phyloP scores from a whole-genome alignment of 225 moss, liverwort and hornwort genomes.

The Pseudoscleropodium purum region DNA sequence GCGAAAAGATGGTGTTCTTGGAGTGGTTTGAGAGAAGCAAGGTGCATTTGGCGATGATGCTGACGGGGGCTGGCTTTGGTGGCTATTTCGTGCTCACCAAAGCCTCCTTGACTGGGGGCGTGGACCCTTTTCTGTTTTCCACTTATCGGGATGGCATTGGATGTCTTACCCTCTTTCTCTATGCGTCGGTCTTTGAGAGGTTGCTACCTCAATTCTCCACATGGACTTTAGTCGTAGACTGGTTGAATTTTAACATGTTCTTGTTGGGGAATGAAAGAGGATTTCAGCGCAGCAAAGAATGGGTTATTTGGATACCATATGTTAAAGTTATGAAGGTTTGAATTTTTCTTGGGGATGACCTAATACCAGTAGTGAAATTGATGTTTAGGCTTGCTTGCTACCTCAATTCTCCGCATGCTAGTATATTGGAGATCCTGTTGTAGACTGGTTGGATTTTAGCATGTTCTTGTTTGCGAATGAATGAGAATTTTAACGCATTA shows the following conservation, averaged over 20 bases:
- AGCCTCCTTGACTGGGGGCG: constrained; percentile 6
- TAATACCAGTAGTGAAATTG: no score
- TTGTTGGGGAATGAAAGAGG: not conserved
- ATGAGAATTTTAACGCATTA: not conserved
- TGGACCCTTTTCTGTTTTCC: constrained; percentile 31
- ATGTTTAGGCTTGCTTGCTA: not conserved
- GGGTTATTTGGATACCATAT: not conserved
- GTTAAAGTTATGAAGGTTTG: no score
- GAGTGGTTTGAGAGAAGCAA: not conserved
- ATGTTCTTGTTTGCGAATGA: not conserved
- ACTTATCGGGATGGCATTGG: constrained; percentile 38
- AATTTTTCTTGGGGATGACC: not conserved
- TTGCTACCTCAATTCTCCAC: not conserved
- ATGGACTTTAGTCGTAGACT: not conserved
- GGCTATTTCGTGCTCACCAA: constrained; percentile 40
- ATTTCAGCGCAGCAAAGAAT: not conserved
- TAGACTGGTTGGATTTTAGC: not conserved
- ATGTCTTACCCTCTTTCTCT: constrained; percentile 5
- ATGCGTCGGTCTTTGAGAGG: constrained; percentile 31
- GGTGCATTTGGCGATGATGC: constrained; percentile 13
- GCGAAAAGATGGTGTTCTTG: not conserved
- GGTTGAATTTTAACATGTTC: not conserved
- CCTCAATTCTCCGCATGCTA: not conserved
- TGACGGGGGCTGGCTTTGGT: constrained; percentile 8
- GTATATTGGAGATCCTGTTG: not conserved